phyloP scores from a whole-genome alignment of 2,329 filamentous ascomycete species.

The Didymella glomerata region DNA sequence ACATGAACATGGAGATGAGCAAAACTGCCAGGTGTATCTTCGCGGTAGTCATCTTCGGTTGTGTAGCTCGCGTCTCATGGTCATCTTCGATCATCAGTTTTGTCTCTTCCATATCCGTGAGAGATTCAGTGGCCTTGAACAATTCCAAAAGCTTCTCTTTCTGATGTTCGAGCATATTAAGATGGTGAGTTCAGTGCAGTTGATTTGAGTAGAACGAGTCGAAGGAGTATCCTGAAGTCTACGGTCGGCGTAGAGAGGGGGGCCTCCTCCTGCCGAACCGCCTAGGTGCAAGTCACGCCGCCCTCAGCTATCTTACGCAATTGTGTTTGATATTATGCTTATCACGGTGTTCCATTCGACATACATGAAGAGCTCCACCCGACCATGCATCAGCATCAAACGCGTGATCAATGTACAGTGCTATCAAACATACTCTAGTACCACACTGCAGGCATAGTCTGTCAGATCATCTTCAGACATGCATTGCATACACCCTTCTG shows the following conservation, averaged over 20 bases:
- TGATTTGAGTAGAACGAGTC: not conserved
- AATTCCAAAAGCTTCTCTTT: not conserved
- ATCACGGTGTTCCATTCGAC: not conserved
- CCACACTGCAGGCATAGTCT: not conserved
- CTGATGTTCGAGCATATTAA: not conserved
- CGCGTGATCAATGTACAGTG: not conserved
- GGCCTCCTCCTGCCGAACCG: not conserved
- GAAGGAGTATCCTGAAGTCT: not conserved
- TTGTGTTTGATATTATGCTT: not conserved
- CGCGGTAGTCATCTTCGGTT: not conserved
- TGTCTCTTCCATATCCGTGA: not conserved
- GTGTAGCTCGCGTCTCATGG: not conserved
- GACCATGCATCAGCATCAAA: not conserved
- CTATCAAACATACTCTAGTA: not conserved
- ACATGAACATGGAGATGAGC: constrained; percentile 1
- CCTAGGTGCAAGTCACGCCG: not conserved
- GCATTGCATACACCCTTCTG: not conserved
- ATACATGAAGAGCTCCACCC: not conserved
- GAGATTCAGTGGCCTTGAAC: not conserved
- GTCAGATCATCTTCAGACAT: too few relatives aligned
- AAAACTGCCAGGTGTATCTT: not conserved
- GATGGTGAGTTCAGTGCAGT: not conserved
- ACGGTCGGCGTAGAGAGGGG: not conserved
- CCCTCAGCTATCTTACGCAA: not conserved
- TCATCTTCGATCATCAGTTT: not conserved